Evolutionary conservation across 2,329 filamentous ascomycete genomes (phyloP).

Genomic region (Bisporella sp.): DNA sequence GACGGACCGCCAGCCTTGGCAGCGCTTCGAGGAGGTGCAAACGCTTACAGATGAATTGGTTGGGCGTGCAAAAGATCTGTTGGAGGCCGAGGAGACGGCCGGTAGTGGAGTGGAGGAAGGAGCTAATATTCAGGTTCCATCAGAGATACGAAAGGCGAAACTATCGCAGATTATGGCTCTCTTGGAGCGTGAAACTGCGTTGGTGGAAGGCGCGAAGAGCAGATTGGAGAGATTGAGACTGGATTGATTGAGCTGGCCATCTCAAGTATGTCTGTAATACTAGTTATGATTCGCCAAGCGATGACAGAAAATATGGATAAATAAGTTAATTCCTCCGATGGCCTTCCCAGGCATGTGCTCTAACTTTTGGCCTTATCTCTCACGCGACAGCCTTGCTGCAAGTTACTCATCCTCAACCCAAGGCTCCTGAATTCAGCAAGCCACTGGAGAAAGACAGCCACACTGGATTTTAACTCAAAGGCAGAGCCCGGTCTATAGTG

Average conservation of each 20-base stretch:
- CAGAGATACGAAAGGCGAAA: slow-evolving; percentile 55
- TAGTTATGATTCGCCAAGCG: too few species aligned
- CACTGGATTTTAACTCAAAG: too few species aligned
- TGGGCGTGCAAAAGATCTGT: slow-evolving; percentile 21
- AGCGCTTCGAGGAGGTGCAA: slow-evolving; percentile 47
- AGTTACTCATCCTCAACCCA: too few species aligned
- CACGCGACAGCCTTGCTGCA: too few species aligned
- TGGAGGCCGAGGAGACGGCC: background rate
- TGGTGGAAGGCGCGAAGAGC: slow-evolving; percentile 60
- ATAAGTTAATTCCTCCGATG: too few species aligned
- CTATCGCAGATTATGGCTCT: slow-evolving; percentile 55
- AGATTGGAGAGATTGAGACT: slow-evolving; percentile 50
- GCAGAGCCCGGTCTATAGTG: too few species aligned
- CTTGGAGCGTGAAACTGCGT: slow-evolving; percentile 58
- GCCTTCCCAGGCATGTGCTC: too few species aligned
- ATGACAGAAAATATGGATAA: too few species aligned
- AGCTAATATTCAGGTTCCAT: slow-evolving; percentile 37
- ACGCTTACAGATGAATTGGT: slow-evolving; percentile 32
- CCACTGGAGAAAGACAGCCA: too few species aligned
- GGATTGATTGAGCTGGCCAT: background rate
- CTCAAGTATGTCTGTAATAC: too few species aligned
- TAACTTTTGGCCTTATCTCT: too few species aligned
- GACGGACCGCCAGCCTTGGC: slow-evolving; percentile 40
- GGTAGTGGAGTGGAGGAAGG: slow-evolving; percentile 15
- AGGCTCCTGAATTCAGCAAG: too few species aligned